Percentiles rank a stretch among this genome's conserved stretches.
These are phyloP conservation scores for Saccharum spontaneum DNA, from an alignment of 176 grass and related monocot species.

Conservation along the genomic window DNA sequence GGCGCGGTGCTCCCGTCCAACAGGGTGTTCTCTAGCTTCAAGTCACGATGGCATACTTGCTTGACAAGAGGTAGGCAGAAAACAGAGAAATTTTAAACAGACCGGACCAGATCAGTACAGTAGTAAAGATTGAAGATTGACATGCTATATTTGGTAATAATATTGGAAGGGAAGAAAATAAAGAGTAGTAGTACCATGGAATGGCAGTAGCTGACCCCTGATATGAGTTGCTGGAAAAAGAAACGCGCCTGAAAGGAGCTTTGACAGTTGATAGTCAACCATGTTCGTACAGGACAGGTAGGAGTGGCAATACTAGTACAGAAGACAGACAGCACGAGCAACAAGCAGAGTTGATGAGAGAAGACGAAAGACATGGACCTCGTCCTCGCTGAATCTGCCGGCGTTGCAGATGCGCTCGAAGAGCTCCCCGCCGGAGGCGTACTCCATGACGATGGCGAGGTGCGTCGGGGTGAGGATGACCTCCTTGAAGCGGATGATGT, in stretches of 20 bases:
- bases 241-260: constrained; percentile 57
- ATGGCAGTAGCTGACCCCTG: constrained; percentile 82
- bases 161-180: neutral
- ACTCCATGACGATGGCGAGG: constrained; percentile 89
- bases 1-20: constrained; percentile 60
- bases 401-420: constrained; percentile 86
- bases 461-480: constrained; percentile 78
- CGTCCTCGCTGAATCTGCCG: constrained; percentile 81
- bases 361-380: constrained; percentile 24
- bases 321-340: neutral
- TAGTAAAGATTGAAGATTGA: neutral
- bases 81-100: constrained; percentile 17
- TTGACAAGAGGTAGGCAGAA: constrained; percentile 29
- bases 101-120: too few species aligned
- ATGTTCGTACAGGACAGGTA: neutral
- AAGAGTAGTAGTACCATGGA: constrained; percentile 48
- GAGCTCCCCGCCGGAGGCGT: constrained; percentile 72
- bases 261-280: constrained; percentile 13
- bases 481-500: constrained; percentile 97
- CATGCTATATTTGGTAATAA: neutral
- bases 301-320: neutral
- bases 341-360: neutral
- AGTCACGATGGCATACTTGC: constrained; percentile 85
- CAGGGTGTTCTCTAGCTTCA: constrained; percentile 82
- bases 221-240: constrained; percentile 83